Conservation (phyloP, 176 grass and related monocot species). For the Hordeum vulgare region MorexV3_pseudomolecules_assembly NC_058518.1:452732733-452733232, state of each 20-base stretch:
- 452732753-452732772: slow-evolving; percentile 42
- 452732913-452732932: not conserved
- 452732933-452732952: slow-evolving; percentile 5
- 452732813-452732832: slow-evolving; percentile 22
- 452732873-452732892: slow-evolving; percentile 31
- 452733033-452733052: slow-evolving; percentile 27
- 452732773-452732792: slow-evolving; percentile 19
- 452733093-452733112: not conserved
- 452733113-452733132: slow-evolving; percentile 21
- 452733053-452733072: slow-evolving; percentile 10
- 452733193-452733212: not conserved
- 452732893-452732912: slow-evolving; percentile 15
- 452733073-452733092: slow-evolving; percentile 23
- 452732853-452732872: slow-evolving; percentile 33
- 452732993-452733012: slow-evolving; percentile 8
- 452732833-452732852: slow-evolving; percentile 8
- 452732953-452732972: not conserved
- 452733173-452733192: not conserved
- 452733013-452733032: slow-evolving; percentile 8
- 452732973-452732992: slow-evolving; percentile 22
- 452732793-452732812: slow-evolving; percentile 18
- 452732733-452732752: slow-evolving; percentile 36
- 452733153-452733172: slow-evolving; percentile 27
- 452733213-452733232: slow-evolving; percentile 38
- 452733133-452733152: slow-evolving; percentile 29